phyloP scores from a whole-genome alignment of 768 basidiomycete genomes.

The Peribolospora kevripleyi region DNA sequence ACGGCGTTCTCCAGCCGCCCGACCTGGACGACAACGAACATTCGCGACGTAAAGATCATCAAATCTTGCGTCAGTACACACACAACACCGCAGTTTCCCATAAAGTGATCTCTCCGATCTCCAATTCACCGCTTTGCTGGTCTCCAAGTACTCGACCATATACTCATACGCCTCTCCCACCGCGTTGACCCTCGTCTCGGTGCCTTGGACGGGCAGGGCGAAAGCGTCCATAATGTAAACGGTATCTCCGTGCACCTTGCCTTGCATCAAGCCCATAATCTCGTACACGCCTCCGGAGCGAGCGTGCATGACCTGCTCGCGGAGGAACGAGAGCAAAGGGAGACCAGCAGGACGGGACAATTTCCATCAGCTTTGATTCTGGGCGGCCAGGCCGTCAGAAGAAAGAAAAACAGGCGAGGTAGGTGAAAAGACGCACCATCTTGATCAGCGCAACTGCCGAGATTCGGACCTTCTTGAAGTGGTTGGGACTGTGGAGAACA shows the following conservation, averaged over 20 bases:
- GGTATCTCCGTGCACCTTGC: constrained; percentile 39
- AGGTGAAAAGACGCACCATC: constrained; percentile 21
- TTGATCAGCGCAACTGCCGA: constrained; percentile 30
- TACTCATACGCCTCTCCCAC: constrained; percentile 89
- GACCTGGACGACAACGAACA: constrained; percentile 8
- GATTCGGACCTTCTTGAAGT: constrained; percentile 27
- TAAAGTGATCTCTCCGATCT: constrained; percentile 12
- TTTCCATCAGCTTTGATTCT: constrained; percentile 20
- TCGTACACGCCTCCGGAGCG: constrained; percentile 92
- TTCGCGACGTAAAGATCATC: background rate
- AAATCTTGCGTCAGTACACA: too few species aligned
- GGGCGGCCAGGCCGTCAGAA: background rate
- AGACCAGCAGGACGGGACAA: constrained; percentile 10
- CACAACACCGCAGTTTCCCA: constrained; percentile 17
- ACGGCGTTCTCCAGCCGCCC: constrained; percentile 39
- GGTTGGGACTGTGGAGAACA: constrained; percentile 20
- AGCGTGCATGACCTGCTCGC: constrained; percentile 37
- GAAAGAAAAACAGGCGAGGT: background rate
- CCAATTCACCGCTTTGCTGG: constrained; percentile 43
- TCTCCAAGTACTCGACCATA: constrained; percentile 80
- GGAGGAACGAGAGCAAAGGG: constrained; percentile 44
- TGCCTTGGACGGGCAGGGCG: constrained; percentile 88
- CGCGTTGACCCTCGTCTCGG: constrained; percentile 92
- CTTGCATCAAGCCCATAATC: constrained; percentile 99
- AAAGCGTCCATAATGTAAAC: constrained; percentile 76